Conservation (phyloP, 2,329 filamentous ascomycete species). For the Trichothecium roseum region DNA sequence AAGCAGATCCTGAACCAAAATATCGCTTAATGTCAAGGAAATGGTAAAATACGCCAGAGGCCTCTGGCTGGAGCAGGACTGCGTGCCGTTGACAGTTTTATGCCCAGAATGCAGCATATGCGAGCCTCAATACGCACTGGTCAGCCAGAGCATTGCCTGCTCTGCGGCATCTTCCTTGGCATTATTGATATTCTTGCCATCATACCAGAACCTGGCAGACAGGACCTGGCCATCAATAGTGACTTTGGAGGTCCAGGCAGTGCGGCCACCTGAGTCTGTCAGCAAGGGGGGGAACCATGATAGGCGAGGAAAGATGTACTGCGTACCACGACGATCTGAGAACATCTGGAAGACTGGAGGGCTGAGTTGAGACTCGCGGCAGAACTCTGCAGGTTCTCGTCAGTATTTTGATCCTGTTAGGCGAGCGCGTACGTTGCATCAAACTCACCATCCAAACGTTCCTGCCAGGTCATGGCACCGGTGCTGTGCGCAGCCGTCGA, state of each 20-base stretch:
- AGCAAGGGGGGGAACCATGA: too few relatives aligned
- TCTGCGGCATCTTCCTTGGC: slow-evolving; percentile 88
- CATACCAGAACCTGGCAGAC: slow-evolving; percentile 81
- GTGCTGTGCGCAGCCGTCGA: background rate
- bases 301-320: too few relatives aligned
- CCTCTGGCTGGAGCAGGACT: too few relatives aligned
- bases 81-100: too few relatives aligned
- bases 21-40: too few relatives aligned
- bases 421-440: background rate
- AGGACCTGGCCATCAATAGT: slow-evolving; percentile 56
- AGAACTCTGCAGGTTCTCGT: slow-evolving; percentile 33
- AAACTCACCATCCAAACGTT: slow-evolving; percentile 35
- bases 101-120: too few relatives aligned
- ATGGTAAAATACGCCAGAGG: too few relatives aligned
- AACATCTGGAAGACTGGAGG: slow-evolving; percentile 52
- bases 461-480: slow-evolving; percentile 29
- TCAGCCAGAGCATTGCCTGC: slow-evolving; percentile 55
- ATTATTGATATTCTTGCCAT: slow-evolving; percentile 78
- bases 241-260: slow-evolving; percentile 80
- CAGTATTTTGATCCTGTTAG: background rate
- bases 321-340: slow-evolving; percentile 57
- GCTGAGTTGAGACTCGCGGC: slow-evolving; percentile 35
- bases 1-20: too few relatives aligned
- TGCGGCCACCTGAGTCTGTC: slow-evolving; percentile 59
- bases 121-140: slow-evolving; percentile 13